Base-by-base conservation (phyloP, 1,284 basidiomycete genomes). In the Irpex sp. region DNA sequence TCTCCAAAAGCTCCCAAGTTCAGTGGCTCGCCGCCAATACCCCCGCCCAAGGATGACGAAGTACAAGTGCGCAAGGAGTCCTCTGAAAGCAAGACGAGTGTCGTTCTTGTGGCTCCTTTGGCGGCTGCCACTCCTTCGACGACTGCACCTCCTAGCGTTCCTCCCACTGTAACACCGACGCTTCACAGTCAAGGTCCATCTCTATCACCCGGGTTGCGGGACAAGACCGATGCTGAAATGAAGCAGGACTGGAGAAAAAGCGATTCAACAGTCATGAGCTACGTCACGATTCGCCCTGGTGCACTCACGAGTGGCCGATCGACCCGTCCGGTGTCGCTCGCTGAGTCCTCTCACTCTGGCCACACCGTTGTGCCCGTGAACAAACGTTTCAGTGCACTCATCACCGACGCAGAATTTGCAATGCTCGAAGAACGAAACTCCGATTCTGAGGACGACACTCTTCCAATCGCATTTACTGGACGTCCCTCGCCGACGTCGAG, bases 181-280 rank as follows among this genome's bases (percentile, higher is more conserved):
- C 71, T 79, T 57, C 66, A 75, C 26, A 63, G 58, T 47, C 56
- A 57, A 35, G 59, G 61, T 5, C 36, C 39, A 37, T 37, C 59
- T 11, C 6, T 17, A 11, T 54, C 62, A 5, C 31, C 39, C 4
- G 15, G 31, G 19, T 9, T 63, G 53, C 61, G 65, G 67, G 75
- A 74, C 51, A 74, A 70, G 64, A 68, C 71, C 37, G 73, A 71
- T 54, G 73, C 71, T 64, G 75, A 70, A 56, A 70, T 70, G 68
- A 89, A 86, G 75, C 88, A 90, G 66, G 76, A 80, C 39, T 88
- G 86, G 84, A 77, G 89, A 66, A 88, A 88, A 74, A 90, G 88
- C 67, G 90, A 92, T 73, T 85, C 89, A 5, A 90, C 88, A 9
- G 84, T 87, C 71, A 71, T 72, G 47, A 87, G 88, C 70, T 84